phyloP scores from a whole-genome alignment of 2,329 filamentous ascomycete genomes.

The Arthroderma sp. region DNA sequence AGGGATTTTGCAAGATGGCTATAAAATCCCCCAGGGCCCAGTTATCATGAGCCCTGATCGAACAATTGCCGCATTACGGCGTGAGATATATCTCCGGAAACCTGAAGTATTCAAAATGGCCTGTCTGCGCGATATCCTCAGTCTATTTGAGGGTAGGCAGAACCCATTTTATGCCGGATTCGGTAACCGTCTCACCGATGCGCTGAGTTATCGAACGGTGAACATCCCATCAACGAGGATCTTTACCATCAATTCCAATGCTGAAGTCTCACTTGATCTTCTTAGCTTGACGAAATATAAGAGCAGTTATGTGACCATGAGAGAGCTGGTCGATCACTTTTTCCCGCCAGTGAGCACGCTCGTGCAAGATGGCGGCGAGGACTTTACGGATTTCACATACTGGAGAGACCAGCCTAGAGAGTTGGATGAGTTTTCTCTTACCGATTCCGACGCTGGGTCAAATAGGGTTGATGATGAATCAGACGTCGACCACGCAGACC shows the following conservation, averaged over 20 bases:
- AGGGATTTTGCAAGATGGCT: constrained; percentile 78
- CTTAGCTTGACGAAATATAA: constrained; percentile 87
- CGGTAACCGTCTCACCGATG: constrained; percentile 90
- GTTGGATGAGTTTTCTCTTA: constrained; percentile 77
- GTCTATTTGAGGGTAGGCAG: constrained; percentile 62
- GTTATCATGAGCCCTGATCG: constrained; percentile 92
- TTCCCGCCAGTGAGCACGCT: constrained; percentile 85
- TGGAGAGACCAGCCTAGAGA: constrained; percentile 81
- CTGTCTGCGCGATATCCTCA: constrained; percentile 84
- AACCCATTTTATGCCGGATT: constrained; percentile 95
- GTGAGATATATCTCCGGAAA: constrained; percentile 89
- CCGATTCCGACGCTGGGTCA: constrained; percentile 45
- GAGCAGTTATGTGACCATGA: constrained; percentile 93
- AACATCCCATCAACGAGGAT: constrained; percentile 90
- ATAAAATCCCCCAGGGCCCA: constrained; percentile 73
- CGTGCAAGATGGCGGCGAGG: constrained; percentile 78
- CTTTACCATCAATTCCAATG: constrained; percentile 97
- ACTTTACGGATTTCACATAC: constrained; percentile 94
- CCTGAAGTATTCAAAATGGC: constrained; percentile 99
- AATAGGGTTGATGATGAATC: constrained; percentile 39
- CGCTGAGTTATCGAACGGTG: constrained; percentile 87
- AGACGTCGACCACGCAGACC: constrained; percentile 29
- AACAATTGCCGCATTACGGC: constrained; percentile 80
- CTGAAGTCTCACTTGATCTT: constrained; percentile 84
- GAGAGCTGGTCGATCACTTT: constrained; percentile 94